Evolutionary conservation across 108 stramenopile species (phyloP).

Genomic region (Halocafeteria seosinensis): DNA sequence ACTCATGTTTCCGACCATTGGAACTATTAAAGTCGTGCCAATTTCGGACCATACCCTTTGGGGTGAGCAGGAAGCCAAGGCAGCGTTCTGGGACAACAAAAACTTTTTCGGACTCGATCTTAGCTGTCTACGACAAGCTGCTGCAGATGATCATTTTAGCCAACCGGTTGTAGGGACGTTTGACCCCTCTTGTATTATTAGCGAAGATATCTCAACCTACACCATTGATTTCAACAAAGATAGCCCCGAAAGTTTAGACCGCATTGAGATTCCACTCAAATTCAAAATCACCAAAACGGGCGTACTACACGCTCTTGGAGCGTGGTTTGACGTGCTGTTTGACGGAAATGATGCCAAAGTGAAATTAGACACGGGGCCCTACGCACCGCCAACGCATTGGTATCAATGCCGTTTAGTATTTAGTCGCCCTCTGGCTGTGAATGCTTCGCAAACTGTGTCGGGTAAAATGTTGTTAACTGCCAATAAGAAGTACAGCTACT

Average conservation of each 20-base stretch:
- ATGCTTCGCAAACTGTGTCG: slow-evolving; percentile 23
- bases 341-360: slow-evolving; percentile 21
- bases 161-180: slow-evolving; percentile 45
- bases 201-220: neutral
- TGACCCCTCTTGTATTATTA: slow-evolving; percentile 17
- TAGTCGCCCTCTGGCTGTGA: slow-evolving; percentile 38
- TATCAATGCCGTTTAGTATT: slow-evolving; percentile 45
- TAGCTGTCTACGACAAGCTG: slow-evolving; percentile 13
- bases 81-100: slow-evolving; percentile 31
- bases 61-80: slow-evolving; percentile 23
- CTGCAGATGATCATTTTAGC: slow-evolving; percentile 30
- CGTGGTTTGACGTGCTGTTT: slow-evolving; percentile 46
- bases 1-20: slow-evolving; percentile 32
- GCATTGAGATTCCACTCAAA: slow-evolving; percentile 13
- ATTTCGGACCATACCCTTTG: slow-evolving; percentile 31
- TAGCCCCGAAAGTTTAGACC: slow-evolving; percentile 11
- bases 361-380: slow-evolving; percentile 24
- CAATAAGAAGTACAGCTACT: slow-evolving; percentile 44
- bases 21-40: slow-evolving; percentile 28
- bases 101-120: slow-evolving; percentile 44
- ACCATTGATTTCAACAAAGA: slow-evolving; percentile 28
- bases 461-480: slow-evolving; percentile 31
- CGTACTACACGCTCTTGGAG: slow-evolving; percentile 39
- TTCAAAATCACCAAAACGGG: slow-evolving; percentile 27
- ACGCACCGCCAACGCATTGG: slow-evolving; percentile 29